A percentile compares a stretch with the other conserved stretches of the same genome.
These are phyloP conservation scores for Hypoxylon sp. DNA, from an alignment of 2,329 filamentous ascomycete genomes.

Conservation along the genomic window DNA sequence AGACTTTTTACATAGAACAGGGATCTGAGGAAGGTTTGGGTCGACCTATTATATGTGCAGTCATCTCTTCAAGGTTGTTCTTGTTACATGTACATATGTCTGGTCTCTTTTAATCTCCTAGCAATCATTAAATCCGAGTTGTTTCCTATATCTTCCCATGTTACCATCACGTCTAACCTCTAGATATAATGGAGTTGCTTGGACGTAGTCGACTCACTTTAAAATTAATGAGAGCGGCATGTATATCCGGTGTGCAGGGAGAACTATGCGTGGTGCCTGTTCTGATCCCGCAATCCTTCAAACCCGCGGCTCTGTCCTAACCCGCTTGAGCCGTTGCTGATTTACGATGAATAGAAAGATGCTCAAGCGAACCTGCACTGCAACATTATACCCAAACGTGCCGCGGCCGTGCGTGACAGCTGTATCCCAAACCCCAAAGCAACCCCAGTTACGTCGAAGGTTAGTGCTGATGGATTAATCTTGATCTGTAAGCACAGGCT, in stretches of 20 bases:
- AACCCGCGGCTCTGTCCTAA: slow-evolving; percentile 32
- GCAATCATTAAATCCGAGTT: slow-evolving; percentile 8
- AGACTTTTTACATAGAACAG: slow-evolving; percentile 3
- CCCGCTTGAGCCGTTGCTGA: slow-evolving; percentile 17
- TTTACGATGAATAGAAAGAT: slow-evolving; percentile 16
- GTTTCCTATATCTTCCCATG: not conserved
- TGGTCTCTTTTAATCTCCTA: not conserved
- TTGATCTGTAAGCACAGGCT: not conserved
- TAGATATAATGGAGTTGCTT: not conserved
- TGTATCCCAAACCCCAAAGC: slow-evolving; percentile 15
- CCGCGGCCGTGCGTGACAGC: slow-evolving; percentile 26
- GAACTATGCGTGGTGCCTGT: slow-evolving; percentile 13
- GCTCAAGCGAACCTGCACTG: slow-evolving; percentile 35
- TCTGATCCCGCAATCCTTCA: slow-evolving; percentile 44
- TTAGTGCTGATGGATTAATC: not conserved
- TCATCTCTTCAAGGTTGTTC: not conserved
- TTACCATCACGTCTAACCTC: slow-evolving; percentile 1
- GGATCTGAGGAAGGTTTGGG: slow-evolving; percentile 5
- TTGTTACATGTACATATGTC: not conserved
- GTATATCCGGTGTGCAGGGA: slow-evolving; percentile 22
- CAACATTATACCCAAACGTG: slow-evolving; percentile 27
- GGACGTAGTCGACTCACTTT: not conserved
- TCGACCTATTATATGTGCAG: not conserved
- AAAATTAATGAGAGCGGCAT: slow-evolving; percentile 4
- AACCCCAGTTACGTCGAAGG: not conserved